Percentiles rank a stretch among this genome's conserved stretches.
These are phyloP conservation scores for Sporobolomyces pararoseus DNA, from an alignment of 768 basidiomycete genomes.

Conservation along the genomic window DNA sequence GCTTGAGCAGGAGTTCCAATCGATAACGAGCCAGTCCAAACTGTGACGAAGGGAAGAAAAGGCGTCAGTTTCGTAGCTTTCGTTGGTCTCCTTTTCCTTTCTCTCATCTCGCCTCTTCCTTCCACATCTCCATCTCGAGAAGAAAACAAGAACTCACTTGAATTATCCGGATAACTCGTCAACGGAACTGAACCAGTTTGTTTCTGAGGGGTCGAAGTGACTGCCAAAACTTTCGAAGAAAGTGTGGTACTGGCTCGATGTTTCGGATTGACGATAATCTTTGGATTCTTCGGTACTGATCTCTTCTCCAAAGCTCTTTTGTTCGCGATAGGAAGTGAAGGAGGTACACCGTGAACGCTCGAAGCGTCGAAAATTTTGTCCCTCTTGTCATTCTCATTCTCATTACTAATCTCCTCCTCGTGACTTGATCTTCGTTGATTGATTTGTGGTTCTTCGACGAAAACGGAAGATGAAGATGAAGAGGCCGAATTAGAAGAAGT, in stretches of 20 bases:
- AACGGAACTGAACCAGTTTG: slow-evolving; percentile 9
- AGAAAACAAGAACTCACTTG: slow-evolving; percentile 10
- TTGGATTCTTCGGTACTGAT: slow-evolving; percentile 25
- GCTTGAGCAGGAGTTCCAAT: slow-evolving; percentile 23
- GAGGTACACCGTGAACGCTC: neutral
- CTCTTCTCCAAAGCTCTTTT: slow-evolving; percentile 13
- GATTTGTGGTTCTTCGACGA: neutral
- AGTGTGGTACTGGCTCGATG: neutral
- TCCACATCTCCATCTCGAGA: neutral
- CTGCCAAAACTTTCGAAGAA: neutral
- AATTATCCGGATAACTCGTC: slow-evolving; percentile 9
- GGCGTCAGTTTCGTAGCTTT: neutral
- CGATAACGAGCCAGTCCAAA: slow-evolving; percentile 20
- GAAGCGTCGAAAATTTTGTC: slow-evolving; percentile 7
- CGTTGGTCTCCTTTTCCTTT: neutral
- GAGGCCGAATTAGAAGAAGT: neutral
- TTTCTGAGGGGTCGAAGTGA: slow-evolving; percentile 4
- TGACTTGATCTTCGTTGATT: neutral
- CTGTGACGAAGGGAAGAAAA: neutral
- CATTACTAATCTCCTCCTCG: slow-evolving; percentile 9
- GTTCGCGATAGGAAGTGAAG: slow-evolving; percentile 13
- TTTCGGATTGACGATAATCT: slow-evolving; percentile 26
- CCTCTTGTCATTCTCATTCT: neutral
- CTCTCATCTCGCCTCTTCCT: neutral
- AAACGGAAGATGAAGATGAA: too few relatives aligned